Evolutionary conservation across 176 grass and related monocot genomes (phyloP).

Genomic region (Hsuehochloa calcarea): DNA sequence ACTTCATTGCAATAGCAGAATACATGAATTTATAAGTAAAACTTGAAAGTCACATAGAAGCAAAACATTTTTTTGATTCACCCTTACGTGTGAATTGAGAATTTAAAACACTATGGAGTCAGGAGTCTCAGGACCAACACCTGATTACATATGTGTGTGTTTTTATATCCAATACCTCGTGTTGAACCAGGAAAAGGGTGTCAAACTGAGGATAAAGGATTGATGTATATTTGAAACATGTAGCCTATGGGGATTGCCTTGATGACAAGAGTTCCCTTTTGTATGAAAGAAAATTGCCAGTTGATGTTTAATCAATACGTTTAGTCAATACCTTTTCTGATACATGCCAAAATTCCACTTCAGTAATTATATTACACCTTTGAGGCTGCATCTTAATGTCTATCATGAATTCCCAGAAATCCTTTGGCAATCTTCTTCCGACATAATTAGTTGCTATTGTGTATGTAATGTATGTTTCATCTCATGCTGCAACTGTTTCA

Average conservation of each 20-base stretch:
- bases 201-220: not conserved
- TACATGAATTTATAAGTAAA: conserved; percentile 3
- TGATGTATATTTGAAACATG: not conserved
- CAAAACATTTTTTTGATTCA: not conserved
- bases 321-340: not conserved
- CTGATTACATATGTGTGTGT: not conserved
- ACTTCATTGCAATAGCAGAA: not conserved
- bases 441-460: not conserved
- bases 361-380: not conserved
- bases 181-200: not conserved
- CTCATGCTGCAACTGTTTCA: not conserved
- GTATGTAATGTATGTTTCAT: conserved; percentile 11
- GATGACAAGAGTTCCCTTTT: not conserved
- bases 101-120: not conserved
- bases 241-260: not conserved
- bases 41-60: not conserved
- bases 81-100: not conserved
- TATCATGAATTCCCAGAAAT: not conserved
- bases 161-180: not conserved
- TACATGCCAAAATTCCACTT: not conserved
- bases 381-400: not conserved
- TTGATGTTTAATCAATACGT: not conserved
- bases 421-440: not conserved
- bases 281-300: not conserved
- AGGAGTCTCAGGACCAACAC: not conserved